phyloP scores from a whole-genome alignment of 2,329 filamentous ascomycete species.

The Pseudocercospora crystallina region DNA sequence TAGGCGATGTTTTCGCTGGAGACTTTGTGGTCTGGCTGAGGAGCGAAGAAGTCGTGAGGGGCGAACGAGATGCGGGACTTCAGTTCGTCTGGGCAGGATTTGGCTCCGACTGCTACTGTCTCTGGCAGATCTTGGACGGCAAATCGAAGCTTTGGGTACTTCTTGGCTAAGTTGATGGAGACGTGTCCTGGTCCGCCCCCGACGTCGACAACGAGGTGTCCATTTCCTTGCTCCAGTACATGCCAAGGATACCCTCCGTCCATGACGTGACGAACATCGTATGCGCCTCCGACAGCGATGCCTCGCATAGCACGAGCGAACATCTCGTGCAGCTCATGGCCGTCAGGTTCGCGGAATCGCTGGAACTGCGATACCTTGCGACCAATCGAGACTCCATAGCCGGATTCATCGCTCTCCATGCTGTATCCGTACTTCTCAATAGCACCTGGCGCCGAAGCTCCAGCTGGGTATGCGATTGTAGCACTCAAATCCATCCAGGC shows the following conservation, averaged over 20 bases:
- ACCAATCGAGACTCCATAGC: constrained; percentile 21
- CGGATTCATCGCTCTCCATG: constrained; percentile 20
- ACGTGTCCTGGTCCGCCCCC: constrained; percentile 44
- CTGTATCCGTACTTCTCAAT: constrained; percentile 22
- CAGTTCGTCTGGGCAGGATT: constrained; percentile 3
- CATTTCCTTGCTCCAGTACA: constrained; percentile 7
- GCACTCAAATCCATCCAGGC: constrained; percentile 21
- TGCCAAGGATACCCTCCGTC: constrained; percentile 24
- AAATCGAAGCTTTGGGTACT: constrained; percentile 44
- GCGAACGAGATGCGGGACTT: constrained; percentile 19
- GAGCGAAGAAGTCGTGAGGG: constrained; percentile 30
- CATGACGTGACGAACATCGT: constrained; percentile 18
- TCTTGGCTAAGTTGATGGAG: constrained; percentile 41
- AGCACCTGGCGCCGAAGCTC: constrained; percentile 17
- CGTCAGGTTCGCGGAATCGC: constrained; percentile 20
- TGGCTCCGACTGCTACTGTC: constrained; percentile 18
- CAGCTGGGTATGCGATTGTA: constrained; percentile 22
- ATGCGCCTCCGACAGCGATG: constrained; percentile 18
- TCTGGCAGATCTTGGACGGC: constrained; percentile 48
- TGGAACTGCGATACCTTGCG: constrained; percentile 21
- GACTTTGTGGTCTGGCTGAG: constrained; percentile 27
- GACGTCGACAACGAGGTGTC: constrained; percentile 49
- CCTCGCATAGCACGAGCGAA: constrained; percentile 24
- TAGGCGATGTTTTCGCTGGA: constrained; percentile 11
- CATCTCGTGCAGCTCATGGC: constrained; percentile 19